Percentiles rank a stretch among this genome's conserved stretches.
phyloP scores from a whole-genome alignment of 225 moss, liverwort and hornwort species.

The Pleurozium schreberi region DNA sequence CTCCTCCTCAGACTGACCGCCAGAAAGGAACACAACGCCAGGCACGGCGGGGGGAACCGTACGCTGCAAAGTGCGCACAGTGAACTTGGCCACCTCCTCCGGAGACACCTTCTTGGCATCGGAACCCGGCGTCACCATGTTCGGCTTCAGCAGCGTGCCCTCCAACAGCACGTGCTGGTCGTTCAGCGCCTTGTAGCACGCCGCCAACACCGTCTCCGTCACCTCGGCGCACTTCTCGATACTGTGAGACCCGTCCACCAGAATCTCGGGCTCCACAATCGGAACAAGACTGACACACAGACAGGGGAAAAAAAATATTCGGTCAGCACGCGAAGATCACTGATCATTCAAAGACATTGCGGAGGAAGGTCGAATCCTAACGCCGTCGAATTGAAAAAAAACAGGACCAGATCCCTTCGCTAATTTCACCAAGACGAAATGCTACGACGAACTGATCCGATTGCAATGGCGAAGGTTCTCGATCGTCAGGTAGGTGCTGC shows the following conservation, averaged over 20 bases:
- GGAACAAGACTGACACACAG: neutral
- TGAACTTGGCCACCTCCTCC: neutral
- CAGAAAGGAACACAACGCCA: neutral
- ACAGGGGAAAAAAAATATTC: neutral
- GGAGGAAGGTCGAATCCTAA: fast-evolving
- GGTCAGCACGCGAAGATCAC: neutral
- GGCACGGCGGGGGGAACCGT: neutral
- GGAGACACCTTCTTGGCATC: neutral
- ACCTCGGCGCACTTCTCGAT: neutral
- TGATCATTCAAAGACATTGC: fast-evolving
- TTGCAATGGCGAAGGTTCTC: neutral
- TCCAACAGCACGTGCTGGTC: neutral
- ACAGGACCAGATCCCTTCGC: neutral
- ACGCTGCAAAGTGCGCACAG: neutral
- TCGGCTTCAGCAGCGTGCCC: neutral
- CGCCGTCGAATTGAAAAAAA: neutral
- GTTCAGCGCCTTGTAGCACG: neutral
- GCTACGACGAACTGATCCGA: neutral
- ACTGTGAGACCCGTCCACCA: neutral
- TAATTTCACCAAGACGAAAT: neutral
- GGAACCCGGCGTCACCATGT: neutral
- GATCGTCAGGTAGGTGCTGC: neutral
- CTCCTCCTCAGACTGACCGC: neutral
- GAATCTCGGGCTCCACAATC: neutral
- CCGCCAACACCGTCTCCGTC: neutral